These are phyloP conservation scores for Parafenestella ontariensis DNA, from an alignment of 2,329 filamentous ascomycete species.

Conservation along the genomic window DNA sequence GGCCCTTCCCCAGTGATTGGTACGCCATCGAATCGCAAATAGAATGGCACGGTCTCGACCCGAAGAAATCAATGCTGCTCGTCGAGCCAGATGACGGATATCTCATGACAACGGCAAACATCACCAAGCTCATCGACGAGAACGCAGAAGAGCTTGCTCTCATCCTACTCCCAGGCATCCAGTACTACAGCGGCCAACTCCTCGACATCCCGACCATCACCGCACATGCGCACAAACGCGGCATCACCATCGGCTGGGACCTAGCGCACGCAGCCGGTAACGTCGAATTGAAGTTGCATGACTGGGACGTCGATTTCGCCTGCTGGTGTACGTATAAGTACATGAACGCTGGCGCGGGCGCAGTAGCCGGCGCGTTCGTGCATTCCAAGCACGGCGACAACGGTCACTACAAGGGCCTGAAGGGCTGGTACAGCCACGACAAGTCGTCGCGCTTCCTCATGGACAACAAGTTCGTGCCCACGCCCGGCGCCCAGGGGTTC, in stretches of 20 bases:
- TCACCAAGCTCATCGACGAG: slow-evolving; percentile 74
- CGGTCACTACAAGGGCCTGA: slow-evolving; percentile 68
- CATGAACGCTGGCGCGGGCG: slow-evolving; percentile 82
- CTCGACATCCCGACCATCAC: slow-evolving; percentile 85
- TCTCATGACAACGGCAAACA: slow-evolving; percentile 70
- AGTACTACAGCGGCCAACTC: slow-evolving; percentile 89
- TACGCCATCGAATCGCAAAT: slow-evolving; percentile 87
- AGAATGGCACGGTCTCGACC: slow-evolving; percentile 70
- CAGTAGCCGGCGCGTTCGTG: slow-evolving; percentile 80
- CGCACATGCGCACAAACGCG: slow-evolving; percentile 71
- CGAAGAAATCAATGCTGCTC: slow-evolving; percentile 72
- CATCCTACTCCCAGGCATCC: slow-evolving; percentile 81
- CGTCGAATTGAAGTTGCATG: slow-evolving; percentile 77
- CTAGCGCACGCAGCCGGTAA: slow-evolving; percentile 87
- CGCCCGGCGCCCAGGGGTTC: slow-evolving; percentile 78
- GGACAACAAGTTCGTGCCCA: slow-evolving; percentile 80
- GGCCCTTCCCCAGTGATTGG: slow-evolving; percentile 87
- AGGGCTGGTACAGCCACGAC: slow-evolving; percentile 88
- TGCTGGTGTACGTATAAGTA: slow-evolving; percentile 97
- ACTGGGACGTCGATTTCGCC: slow-evolving; percentile 90
- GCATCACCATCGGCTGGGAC: slow-evolving; percentile 83
- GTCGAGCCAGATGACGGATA: slow-evolving; percentile 69
- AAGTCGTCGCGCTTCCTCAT: slow-evolving; percentile 80
- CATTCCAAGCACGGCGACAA: slow-evolving; percentile 75
- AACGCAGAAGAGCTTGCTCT: slow-evolving; percentile 76